Conservation (phyloP, 768 basidiomycete genomes). For the Dictyophora rubrovolvata region DNA sequence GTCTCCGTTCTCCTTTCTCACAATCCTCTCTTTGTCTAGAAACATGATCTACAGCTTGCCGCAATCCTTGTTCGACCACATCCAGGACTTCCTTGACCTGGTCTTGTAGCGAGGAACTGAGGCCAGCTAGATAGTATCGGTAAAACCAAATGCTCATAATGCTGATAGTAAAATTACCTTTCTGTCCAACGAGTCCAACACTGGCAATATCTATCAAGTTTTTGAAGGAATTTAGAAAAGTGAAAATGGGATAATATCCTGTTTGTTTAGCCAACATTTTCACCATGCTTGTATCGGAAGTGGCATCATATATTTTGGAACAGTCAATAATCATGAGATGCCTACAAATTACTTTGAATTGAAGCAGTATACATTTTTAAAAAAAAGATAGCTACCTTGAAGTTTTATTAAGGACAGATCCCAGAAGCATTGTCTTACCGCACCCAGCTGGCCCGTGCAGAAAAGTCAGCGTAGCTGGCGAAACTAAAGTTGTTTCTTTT, state of each 20-base stretch:
- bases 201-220: constrained; percentile 86
- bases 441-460: constrained; percentile 79
- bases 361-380: neutral
- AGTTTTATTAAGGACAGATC: constrained; percentile 39
- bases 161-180: constrained; percentile 39
- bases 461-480: constrained; percentile 61
- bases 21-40: constrained; percentile 31
- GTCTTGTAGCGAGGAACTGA: constrained; percentile 67
- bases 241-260: constrained; percentile 85
- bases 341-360: no score
- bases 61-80: constrained; percentile 64
- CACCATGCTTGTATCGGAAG: constrained; percentile 61
- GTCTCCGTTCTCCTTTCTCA: constrained; percentile 29
- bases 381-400: constrained; percentile 30
- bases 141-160: neutral
- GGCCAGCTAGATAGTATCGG: constrained; percentile 46
- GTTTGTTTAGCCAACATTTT: constrained; percentile 66
- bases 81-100: constrained; percentile 80
- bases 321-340: constrained; percentile 79
- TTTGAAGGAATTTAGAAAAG: constrained; percentile 70
- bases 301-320: constrained; percentile 54
- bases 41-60: constrained; percentile 46
- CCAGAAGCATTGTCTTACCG: constrained; percentile 59
- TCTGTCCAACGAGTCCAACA: constrained; percentile 92
- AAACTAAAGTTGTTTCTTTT: no score